Evolutionary conservation across 495 filamentous ascomycete genomes (phyloP).

Genomic region (Articulospora tetracladia): DNA sequence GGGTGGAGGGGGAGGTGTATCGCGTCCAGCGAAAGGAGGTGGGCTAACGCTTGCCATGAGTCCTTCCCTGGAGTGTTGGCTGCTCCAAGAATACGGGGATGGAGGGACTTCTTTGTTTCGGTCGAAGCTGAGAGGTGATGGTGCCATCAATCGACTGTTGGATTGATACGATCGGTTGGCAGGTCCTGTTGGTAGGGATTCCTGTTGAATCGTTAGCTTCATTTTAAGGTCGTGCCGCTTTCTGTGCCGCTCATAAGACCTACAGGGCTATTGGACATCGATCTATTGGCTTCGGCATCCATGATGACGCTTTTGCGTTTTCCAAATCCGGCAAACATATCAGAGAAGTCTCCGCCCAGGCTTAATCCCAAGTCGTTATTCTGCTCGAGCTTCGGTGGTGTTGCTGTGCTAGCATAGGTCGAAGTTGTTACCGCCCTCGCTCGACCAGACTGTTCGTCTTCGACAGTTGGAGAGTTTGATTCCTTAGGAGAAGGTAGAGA

Average conservation of each 20-base stretch:
- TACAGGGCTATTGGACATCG: constrained; percentile 29
- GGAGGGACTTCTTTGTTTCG: constrained; percentile 40
- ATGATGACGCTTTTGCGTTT: constrained; percentile 49
- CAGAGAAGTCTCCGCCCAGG: constrained; percentile 61
- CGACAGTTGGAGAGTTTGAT: constrained; percentile 24
- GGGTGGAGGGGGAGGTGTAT: constrained; percentile 28
- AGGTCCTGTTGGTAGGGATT: constrained; percentile 20
- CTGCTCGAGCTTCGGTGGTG: constrained; percentile 59
- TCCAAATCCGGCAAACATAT: constrained; percentile 59
- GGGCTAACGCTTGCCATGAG: constrained; percentile 44
- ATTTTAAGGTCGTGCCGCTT: constrained; percentile 21
- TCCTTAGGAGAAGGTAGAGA: constrained; percentile 34
- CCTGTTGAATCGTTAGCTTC: constrained; percentile 24
- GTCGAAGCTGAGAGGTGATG: constrained; percentile 57
- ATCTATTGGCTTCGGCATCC: constrained; percentile 26
- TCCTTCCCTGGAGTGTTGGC: constrained; percentile 60
- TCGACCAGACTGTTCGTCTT: constrained; percentile 12
- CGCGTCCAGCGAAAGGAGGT: constrained; percentile 12
- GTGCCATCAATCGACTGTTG: constrained; percentile 37
- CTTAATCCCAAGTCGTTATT: constrained; percentile 52
- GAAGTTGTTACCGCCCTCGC: constrained; percentile 50
- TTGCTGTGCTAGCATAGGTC: constrained; percentile 59
- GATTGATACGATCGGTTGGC: constrained; percentile 33
- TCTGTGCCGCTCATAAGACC: neutral
- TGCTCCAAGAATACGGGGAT: constrained; percentile 66